Base-by-base conservation (phyloP, 352 stramenopile species). In the Globisporangium spiculum region DNA sequence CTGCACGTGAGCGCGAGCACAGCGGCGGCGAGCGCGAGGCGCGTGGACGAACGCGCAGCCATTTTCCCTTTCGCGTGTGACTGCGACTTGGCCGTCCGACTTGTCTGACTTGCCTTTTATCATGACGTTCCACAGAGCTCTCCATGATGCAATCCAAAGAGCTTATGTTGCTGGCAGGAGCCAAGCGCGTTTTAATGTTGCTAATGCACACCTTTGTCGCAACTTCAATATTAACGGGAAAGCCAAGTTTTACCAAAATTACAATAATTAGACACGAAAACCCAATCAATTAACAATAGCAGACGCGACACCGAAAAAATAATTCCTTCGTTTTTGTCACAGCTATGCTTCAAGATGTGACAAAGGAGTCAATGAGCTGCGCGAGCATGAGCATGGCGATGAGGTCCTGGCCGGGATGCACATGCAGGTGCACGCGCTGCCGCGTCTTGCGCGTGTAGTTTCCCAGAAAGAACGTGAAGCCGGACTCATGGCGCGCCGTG, bases 401-500 rank as follows among this genome's bases (percentile, higher is more conserved):
- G 58, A 75, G 65, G 38, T 75, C 70, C 66, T 75, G 70, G n/a
- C 70, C 70, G 0, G 70, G 54, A 50, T 75, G 68, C 54, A 75
- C 70, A 7, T 46, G 58, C 60, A 75, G 16, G 22, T 60, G 46
- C 41, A 69, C 69, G 54, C 62, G 48, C 24, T 59, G 56, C 56
- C 63, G 63, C 52, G 36, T 50, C 65, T 71, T 71, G 52, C 69
- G 69, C 53, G 60, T 22, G 54, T 71, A 74, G 41, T 70, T 63
- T 54, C 70, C 70, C 48, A 75, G n/a, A 36, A 75, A 75, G 60
- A 75, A 71, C 41, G 65, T 75, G 44, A 75, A 75, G 14, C 70
- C 66, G 18, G 50, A 69, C 5, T 72, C 70, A 50, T 71, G 57
- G 27, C 41, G 22, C 24, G 70, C 66, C 16, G 66, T 72, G 30